Evolutionary conservation across 2,329 filamentous ascomycete genomes (phyloP).

Genomic region (Coleophoma eucalyptorum): DNA sequence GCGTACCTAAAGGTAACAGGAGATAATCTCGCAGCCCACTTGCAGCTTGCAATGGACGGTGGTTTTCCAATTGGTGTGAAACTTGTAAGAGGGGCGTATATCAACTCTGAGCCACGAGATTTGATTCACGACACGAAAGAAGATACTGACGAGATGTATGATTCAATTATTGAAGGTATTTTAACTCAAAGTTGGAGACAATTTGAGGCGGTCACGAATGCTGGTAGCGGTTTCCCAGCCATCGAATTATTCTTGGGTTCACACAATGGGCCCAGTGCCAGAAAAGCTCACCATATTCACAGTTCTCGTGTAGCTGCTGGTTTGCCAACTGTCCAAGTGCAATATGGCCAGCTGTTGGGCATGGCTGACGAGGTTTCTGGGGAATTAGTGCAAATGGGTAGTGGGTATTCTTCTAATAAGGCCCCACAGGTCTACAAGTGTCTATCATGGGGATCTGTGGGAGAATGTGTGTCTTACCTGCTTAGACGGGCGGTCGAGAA

Average conservation of each 20-base stretch:
- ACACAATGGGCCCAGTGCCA: slow-evolving; percentile 72
- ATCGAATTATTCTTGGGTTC: slow-evolving; percentile 67
- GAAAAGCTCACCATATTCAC: slow-evolving; percentile 45
- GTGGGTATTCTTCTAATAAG: background rate
- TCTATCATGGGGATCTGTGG: slow-evolving; percentile 34
- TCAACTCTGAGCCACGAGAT: slow-evolving; percentile 39
- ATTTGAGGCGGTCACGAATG: background rate
- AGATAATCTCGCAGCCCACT: slow-evolving; percentile 37
- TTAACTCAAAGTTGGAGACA: background rate
- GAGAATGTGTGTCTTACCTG: slow-evolving; percentile 35
- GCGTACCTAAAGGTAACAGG: slow-evolving; percentile 45
- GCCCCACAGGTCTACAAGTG: slow-evolving; percentile 34
- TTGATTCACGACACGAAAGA: slow-evolving; percentile 40
- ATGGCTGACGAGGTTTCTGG: slow-evolving; percentile 89
- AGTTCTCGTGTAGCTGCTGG: slow-evolving; percentile 31
- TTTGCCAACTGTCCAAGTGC: slow-evolving; percentile 34
- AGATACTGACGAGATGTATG: slow-evolving; percentile 46
- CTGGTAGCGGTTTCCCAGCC: background rate
- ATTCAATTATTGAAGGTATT: slow-evolving; percentile 40
- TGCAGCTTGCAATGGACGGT: slow-evolving; percentile 37
- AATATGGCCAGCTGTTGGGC: slow-evolving; percentile 77
- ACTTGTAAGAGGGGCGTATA: slow-evolving; percentile 47
- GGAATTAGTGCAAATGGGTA: slow-evolving; percentile 33
- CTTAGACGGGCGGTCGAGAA: slow-evolving; percentile 35
- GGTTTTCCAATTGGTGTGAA: slow-evolving; percentile 46